Evolutionary conservation across 2,329 filamentous ascomycete genomes (phyloP).

Genomic region (Massarina eburnea): DNA sequence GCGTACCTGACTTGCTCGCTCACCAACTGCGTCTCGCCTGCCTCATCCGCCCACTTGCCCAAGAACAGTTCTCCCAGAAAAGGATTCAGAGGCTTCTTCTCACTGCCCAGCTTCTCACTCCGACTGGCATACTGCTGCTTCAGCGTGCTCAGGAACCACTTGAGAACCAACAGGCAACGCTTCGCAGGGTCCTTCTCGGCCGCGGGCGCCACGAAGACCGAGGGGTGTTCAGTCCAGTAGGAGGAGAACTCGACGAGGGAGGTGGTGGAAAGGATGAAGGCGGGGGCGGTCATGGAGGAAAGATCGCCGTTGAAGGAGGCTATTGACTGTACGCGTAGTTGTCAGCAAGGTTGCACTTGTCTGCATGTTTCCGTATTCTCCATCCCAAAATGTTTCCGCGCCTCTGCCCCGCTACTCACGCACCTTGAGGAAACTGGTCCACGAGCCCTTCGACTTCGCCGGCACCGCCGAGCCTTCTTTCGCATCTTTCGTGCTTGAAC

Average conservation of each 20-base stretch:
- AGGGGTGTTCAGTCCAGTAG: conserved; percentile 59
- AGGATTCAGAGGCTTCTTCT: conserved; percentile 97
- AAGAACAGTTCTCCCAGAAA: conserved; percentile 95
- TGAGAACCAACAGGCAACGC: conserved; percentile 83
- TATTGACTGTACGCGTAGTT: conserved; percentile 45
- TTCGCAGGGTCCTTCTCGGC: conserved; percentile 77
- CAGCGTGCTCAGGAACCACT: conserved; percentile 92
- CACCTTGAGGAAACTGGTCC: conserved; percentile 55
- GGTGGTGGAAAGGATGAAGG: conserved; percentile 57
- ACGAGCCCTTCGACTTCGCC: conserved; percentile 49
- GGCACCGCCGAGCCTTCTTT: conserved; percentile 52
- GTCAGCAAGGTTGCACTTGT: not conserved
- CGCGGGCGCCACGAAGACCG: conserved; percentile 78
- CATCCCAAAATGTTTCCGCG: not conserved
- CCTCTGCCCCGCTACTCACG: not conserved
- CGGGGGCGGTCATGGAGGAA: conserved; percentile 58
- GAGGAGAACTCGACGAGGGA: conserved; percentile 61
- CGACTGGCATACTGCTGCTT: conserved; percentile 79
- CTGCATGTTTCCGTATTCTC: not conserved
- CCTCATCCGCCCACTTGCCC: conserved; percentile 82
- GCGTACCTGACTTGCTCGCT: conserved; percentile 86
- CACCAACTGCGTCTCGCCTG: conserved; percentile 80
- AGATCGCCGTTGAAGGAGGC: conserved; percentile 60
- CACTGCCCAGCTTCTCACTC: conserved; percentile 81
- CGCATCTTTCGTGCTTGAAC: conserved; percentile 40